Percentiles rank a stretch among this genome's conserved stretches.
Evolutionary conservation across 106 monocot genomes (phyloP).

Genomic region (Chionographis japonica): DNA sequence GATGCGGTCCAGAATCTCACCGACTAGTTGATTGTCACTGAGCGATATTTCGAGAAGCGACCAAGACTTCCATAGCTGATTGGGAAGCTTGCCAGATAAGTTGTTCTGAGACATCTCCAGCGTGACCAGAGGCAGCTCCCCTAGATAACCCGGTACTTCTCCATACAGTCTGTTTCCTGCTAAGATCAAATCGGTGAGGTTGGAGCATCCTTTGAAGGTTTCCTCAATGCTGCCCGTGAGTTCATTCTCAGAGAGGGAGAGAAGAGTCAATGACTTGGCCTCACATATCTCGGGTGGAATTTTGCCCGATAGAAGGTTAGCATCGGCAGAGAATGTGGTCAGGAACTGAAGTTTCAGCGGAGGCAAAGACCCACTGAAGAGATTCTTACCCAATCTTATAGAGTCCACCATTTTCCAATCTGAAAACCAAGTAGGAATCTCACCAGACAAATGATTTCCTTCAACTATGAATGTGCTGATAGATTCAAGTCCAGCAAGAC

Average conservation of each 20-base stretch:
- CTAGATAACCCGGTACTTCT: slow-evolving; percentile 70
- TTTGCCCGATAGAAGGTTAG: slow-evolving; percentile 74
- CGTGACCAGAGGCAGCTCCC: slow-evolving; percentile 64
- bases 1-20: slow-evolving; percentile 53
- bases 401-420: slow-evolving; percentile 56
- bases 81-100: slow-evolving; percentile 68
- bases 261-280: slow-evolving; percentile 36
- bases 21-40: slow-evolving; percentile 50
- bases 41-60: slow-evolving; percentile 65
- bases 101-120: slow-evolving; percentile 80
- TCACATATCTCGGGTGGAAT: slow-evolving; percentile 66
- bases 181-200: slow-evolving; percentile 64
- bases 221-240: slow-evolving; percentile 58
- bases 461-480: slow-evolving; percentile 66
- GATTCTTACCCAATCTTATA: slow-evolving; percentile 61
- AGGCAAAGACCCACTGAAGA: slow-evolving; percentile 64
- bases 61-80: slow-evolving; percentile 42
- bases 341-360: slow-evolving; percentile 43
- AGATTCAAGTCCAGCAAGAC: slow-evolving; percentile 39
- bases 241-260: slow-evolving; percentile 64
- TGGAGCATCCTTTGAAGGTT: slow-evolving; percentile 52
- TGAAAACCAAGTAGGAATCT: slow-evolving; percentile 60
- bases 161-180: slow-evolving; percentile 62
- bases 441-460: slow-evolving; percentile 70
- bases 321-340: slow-evolving; percentile 65